phyloP scores from a whole-genome alignment of 306 rosid genomes.

The Potentilla sterilis region DNA sequence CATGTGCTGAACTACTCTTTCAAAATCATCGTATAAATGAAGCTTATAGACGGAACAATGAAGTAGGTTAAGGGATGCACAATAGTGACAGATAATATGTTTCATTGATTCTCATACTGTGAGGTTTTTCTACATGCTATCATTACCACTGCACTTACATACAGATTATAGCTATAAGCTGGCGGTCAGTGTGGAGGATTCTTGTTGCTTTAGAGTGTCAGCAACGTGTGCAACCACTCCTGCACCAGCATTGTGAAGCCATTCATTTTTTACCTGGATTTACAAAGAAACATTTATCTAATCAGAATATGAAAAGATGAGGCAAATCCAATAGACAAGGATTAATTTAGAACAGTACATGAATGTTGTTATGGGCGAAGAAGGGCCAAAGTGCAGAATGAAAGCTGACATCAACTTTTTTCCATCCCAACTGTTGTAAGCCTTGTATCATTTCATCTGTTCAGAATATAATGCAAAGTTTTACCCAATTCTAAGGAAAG shows the following conservation, averaged over 20 bases:
- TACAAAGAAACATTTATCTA: slow-evolving; percentile 13
- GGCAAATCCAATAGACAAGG: slow-evolving; percentile 15
- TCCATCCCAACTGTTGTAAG: slow-evolving; percentile 88
- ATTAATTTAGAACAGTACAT: slow-evolving; percentile 39
- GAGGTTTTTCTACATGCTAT: slow-evolving; percentile 17
- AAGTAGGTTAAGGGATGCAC: background rate
- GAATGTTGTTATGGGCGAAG: slow-evolving; percentile 98
- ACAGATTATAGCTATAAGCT: slow-evolving; percentile 50
- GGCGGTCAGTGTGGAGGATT: slow-evolving; percentile 54
- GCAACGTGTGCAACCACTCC: slow-evolving; percentile 93
- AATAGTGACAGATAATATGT: background rate
- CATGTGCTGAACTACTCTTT: background rate
- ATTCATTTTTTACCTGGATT: slow-evolving; percentile 88
- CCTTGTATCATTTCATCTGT: slow-evolving; percentile 90
- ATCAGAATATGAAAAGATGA: slow-evolving; percentile 13
- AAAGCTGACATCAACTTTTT: slow-evolving; percentile 90
- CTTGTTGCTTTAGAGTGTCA: slow-evolving; percentile 79
- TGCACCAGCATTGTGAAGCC: slow-evolving; percentile 87
- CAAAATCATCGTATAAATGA: background rate
- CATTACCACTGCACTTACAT: slow-evolving; percentile 20
- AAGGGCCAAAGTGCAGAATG: slow-evolving; percentile 84
- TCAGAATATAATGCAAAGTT: slow-evolving; percentile 19
- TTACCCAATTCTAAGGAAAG: slow-evolving; percentile 9
- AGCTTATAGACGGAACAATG: background rate
- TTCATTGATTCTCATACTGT: background rate